Evolutionary conservation across 768 basidiomycete genomes (phyloP).

Genomic region (Heimioporus sp.): DNA sequence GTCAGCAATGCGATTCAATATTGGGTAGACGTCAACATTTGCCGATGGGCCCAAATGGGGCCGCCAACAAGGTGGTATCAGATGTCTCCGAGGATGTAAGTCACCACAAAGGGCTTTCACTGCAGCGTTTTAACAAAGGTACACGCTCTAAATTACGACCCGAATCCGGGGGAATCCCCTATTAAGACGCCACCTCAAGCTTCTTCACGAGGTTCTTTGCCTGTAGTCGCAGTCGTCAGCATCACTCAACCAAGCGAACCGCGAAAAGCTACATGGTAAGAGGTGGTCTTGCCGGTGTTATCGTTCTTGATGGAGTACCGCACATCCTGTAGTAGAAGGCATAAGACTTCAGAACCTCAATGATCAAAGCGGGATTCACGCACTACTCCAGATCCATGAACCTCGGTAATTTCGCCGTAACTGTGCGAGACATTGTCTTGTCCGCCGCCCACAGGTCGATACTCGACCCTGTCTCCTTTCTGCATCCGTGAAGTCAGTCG

Average conservation of each 20-base stretch:
- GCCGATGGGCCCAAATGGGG: no score
- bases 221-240: constrained; percentile 12
- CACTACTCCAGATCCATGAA: constrained; percentile 34
- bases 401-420: constrained; percentile 33
- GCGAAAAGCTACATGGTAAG: constrained; percentile 30
- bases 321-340: constrained; percentile 21
- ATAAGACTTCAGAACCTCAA: neutral
- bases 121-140: no score
- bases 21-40: no score
- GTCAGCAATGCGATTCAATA: no score
- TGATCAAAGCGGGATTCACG: neutral
- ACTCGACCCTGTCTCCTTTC: constrained; percentile 44
- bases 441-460: constrained; percentile 41
- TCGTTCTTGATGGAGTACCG: constrained; percentile 42
- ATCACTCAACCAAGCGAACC: neutral
- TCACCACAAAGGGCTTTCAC: no score
- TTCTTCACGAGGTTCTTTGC: constrained; percentile 39
- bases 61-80: no score
- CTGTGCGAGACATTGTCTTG: constrained; percentile 40
- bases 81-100: no score
- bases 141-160: no score
- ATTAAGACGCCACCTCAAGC: neutral
- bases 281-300: constrained; percentile 41
- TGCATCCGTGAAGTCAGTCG: constrained; percentile 7
- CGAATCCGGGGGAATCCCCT: no score